Percentiles rank a stretch among this genome's conserved stretches.
phyloP scores from a whole-genome alignment of 2,329 filamentous ascomycete genomes.

The Emmonsia crescens region DNA sequence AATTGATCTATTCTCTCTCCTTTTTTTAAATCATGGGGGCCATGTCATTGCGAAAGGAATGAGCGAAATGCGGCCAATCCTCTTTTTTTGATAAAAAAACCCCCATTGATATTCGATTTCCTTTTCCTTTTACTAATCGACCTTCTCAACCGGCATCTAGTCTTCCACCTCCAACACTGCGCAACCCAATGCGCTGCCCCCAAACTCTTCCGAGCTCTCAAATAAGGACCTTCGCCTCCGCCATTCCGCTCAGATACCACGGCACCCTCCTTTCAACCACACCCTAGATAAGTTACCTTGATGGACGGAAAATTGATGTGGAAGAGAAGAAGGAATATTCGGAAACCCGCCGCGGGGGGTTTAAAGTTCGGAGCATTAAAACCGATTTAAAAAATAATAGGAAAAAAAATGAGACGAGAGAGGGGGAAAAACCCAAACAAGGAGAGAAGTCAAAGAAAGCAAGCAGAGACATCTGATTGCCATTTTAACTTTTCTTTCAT shows the following conservation, averaged over 20 bases:
- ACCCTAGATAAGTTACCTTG: background rate
- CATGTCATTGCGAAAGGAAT: background rate
- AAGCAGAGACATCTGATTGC: background rate
- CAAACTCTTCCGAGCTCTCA: conserved; percentile 87
- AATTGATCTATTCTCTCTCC: background rate
- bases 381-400: background rate
- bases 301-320: background rate
- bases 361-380: background rate
- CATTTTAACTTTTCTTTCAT: background rate
- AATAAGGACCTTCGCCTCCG: conserved; percentile 48
- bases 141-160: conserved; percentile 37
- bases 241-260: background rate
- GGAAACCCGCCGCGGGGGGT: background rate
- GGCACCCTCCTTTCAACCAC: background rate
- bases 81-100: too few species aligned
- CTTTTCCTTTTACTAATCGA: background rate
- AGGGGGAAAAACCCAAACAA: background rate
- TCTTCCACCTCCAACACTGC: conserved; percentile 98
- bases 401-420: background rate
- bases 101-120: background rate
- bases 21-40: too few species aligned
- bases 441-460: background rate
- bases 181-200: conserved; percentile 85
- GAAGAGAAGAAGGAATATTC: background rate
- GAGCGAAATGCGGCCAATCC: background rate